Percentiles rank a stretch among this genome's conserved stretches.
These are phyloP conservation scores for Kazachstania viticola DNA, from an alignment of 805 yeast species.

Conservation along the genomic window DNA sequence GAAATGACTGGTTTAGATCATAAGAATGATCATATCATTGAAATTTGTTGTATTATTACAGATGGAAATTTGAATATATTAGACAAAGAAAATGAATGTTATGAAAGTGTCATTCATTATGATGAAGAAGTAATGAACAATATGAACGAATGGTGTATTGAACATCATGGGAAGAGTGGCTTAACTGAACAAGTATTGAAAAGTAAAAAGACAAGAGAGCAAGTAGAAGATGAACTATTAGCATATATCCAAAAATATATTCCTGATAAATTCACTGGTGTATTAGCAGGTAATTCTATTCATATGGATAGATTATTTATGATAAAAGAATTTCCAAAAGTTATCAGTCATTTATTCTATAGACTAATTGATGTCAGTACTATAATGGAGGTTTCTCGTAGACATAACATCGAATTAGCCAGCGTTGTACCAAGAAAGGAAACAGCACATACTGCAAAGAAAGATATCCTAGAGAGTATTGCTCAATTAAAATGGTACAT, in stretches of 20 bases:
- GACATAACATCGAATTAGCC: slow-evolving; percentile 63
- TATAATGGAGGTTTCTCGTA: slow-evolving; percentile 63
- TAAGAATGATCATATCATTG: slow-evolving; percentile 74
- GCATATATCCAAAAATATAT: slow-evolving; percentile 48
- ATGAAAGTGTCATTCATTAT: slow-evolving; percentile 70
- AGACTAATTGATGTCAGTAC: slow-evolving; percentile 86
- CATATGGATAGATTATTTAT: slow-evolving; percentile 86
- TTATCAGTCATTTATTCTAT: slow-evolving; percentile 52
- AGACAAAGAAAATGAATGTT: slow-evolving; percentile 50
- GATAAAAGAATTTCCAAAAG: slow-evolving; percentile 71
- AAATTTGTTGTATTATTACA: slow-evolving; percentile 82
- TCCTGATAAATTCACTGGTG: slow-evolving; percentile 42
- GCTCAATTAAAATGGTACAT: slow-evolving; percentile 69
- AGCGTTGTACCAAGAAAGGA: slow-evolving; percentile 48
- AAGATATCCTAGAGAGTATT: slow-evolving; percentile 85
- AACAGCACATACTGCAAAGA: slow-evolving; percentile 72
- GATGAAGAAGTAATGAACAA: slow-evolving; percentile 46
- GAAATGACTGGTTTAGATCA: slow-evolving; percentile 95
- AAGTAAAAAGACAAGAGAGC: slow-evolving; percentile 38
- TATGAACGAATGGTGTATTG: slow-evolving; percentile 84
- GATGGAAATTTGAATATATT: slow-evolving; percentile 66
- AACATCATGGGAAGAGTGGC: slow-evolving; percentile 73
- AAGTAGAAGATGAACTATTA: slow-evolving; percentile 57
- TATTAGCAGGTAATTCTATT: slow-evolving; percentile 84
- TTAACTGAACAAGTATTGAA: slow-evolving; percentile 58